These are phyloP conservation scores for Suhomyces xylopsoci DNA, from an alignment of 805 yeast genomes.

Conservation along the genomic window DNA sequence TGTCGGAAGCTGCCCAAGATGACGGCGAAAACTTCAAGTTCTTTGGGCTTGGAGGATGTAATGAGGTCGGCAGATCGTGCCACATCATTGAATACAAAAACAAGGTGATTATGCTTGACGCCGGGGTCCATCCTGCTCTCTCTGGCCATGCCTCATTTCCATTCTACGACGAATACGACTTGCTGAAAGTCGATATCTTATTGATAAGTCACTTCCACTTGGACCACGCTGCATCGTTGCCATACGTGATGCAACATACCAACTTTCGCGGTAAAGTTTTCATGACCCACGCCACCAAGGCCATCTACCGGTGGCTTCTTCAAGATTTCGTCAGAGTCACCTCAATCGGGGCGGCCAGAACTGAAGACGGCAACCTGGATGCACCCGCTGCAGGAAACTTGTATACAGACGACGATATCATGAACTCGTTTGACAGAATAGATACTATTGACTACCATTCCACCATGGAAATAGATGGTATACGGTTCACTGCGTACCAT, in stretches of 20 bases:
- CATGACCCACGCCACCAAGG: conserved; percentile 99
- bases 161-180: conserved; percentile 91
- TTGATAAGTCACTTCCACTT: conserved; percentile 92
- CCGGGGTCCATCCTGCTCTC: conserved; percentile 96
- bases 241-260: conserved; percentile 97
- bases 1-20: conserved; percentile 14
- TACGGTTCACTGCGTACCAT: conserved; percentile 94
- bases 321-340: conserved; percentile 94
- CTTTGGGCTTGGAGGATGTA: conserved; percentile 95
- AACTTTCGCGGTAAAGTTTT: conserved; percentile 92
- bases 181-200: conserved; percentile 79
- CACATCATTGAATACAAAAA: conserved; percentile 91
- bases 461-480: conserved; percentile 90
- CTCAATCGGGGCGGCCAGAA: conserved; percentile 46
- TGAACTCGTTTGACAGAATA: conserved; percentile 80
- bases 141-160: conserved; percentile 90
- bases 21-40: conserved; percentile 53
- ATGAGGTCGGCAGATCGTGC: conserved; percentile 96
- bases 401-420: conserved; percentile 87
- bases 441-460: conserved; percentile 96
- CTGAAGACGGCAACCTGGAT: conserved; percentile 9
- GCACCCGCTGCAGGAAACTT: conserved; percentile 42
- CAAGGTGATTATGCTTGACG: conserved; percentile 93
- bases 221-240: conserved; percentile 97
- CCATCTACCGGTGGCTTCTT: conserved; percentile 92